Evolutionary conservation across 2,329 filamentous ascomycete species (phyloP), one percentile per base, ranked within the genome.

Genomic region (Scedosporium aurantiacum): DNA sequence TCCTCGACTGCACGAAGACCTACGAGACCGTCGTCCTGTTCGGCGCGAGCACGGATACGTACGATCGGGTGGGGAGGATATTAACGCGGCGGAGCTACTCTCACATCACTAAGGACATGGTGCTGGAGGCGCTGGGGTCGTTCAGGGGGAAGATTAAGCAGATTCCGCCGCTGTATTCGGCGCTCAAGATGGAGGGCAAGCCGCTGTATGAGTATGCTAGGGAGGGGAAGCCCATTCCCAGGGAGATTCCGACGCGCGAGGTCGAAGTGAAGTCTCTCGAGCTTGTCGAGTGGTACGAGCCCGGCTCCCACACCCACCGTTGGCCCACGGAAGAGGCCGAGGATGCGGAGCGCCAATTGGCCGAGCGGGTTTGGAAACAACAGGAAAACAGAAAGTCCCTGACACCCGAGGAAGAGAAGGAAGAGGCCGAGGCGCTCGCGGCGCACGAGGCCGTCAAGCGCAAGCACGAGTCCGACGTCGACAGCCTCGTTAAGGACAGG

Each of bases 151-250:
- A 88, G 67, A 91, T 91, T 68, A 86, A 89, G 77, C 94, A 99
- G 77, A 86, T 90, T 66, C 94, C 94, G 43, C 93, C 93, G 5
- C 83, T 99, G 21, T 99, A 92, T 74, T 96, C 91, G 32, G 94
- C 94, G 8, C 79, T 97, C 64, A 92, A 93, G 73, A 90, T 97
- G 73, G 84, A 97, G 66, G 94, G 94, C 2, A 97, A 97, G 78
- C 89, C 90, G 40, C 80, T 97, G 57, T 99, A 99, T 72, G 92
- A 99, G 75, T 97, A 97, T 73, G 94, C 94, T 21, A 82, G 94
- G 57, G 90, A 92, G 71, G 94, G 94, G 16, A 91, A 88, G 69
- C 84, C 90, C 41, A 87, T 96, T 16, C 94, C 94, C 0, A 80
- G 88, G 61, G 88, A 96, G 71, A 94, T 99, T 63, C 81, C 91